phyloP scores from a whole-genome alignment of 257 asterid genomes.

The Verbascum thapsus region DNA sequence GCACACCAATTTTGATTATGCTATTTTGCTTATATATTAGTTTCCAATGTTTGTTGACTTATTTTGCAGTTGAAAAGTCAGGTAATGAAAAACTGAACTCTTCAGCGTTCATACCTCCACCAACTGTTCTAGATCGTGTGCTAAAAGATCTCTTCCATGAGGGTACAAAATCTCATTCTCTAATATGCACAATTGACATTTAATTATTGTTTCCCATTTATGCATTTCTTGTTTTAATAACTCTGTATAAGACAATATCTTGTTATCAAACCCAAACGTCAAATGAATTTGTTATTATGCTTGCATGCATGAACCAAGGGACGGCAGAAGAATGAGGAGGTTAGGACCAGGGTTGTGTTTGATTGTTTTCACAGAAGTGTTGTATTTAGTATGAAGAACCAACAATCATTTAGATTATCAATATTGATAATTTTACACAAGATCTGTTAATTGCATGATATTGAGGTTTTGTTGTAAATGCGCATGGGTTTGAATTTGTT shows the following conservation, averaged over 20 bases:
- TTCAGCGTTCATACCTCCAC: conserved; percentile 68
- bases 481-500: conserved; percentile 18
- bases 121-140: conserved; percentile 82
- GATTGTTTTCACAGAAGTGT: not conserved
- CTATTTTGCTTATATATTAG: not conserved
- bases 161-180: conserved; percentile 43
- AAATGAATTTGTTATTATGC: conserved; percentile 8
- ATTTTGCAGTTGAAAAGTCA: conserved; percentile 49
- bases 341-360: not conserved
- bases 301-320: conserved; percentile 12
- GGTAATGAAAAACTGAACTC: conserved; percentile 58
- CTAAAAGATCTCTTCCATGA: conserved; percentile 71
- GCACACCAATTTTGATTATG: conserved; percentile 2
- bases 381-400: not conserved
- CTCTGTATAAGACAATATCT: not conserved
- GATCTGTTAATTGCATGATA: conserved; percentile 22
- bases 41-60: not conserved
- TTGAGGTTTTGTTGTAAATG: conserved; percentile 2
- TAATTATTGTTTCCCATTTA: not conserved
- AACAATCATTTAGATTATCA: conserved; percentile 17
- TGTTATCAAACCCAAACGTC: not conserved
- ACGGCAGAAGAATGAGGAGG: not conserved
- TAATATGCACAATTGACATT: no score
- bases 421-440: conserved; percentile 10
- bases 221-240: not conserved